Conservation (phyloP, 768 basidiomycete genomes). For the Boletus coccyginus region DNA sequence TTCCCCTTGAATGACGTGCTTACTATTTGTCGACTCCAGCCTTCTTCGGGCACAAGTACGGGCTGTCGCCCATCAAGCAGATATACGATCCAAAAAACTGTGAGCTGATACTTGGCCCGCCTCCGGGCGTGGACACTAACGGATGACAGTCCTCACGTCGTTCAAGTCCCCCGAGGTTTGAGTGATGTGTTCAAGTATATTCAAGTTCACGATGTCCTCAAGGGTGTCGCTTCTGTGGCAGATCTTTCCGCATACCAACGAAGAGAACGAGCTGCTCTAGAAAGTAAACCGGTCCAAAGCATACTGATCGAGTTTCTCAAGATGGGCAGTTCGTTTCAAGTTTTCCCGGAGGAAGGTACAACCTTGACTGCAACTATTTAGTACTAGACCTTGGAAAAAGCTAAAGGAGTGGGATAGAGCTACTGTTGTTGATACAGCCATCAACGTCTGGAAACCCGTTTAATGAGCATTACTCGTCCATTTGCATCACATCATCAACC, state of each 20-base stretch:
- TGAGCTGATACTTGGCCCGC: too few relatives aligned
- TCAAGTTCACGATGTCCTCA: background rate
- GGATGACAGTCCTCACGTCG: too few relatives aligned
- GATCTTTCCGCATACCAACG: background rate
- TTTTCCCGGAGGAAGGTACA: background rate
- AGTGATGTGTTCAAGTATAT: too few relatives aligned
- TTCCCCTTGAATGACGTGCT: too few relatives aligned
- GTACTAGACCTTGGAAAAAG: background rate
- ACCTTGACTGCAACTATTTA: constrained; percentile 1
- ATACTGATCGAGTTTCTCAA: background rate
- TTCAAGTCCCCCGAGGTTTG: too few relatives aligned
- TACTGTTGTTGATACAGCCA: background rate
- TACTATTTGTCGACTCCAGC: too few relatives aligned
- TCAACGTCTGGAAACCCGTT: background rate
- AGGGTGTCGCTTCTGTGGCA: background rate
- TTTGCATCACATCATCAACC: constrained; percentile 4
- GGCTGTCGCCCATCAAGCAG: too few relatives aligned
- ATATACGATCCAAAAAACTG: too few relatives aligned
- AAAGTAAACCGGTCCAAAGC: background rate
- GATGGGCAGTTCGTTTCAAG: background rate
- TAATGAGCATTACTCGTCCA: constrained; percentile 14
- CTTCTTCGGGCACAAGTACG: too few relatives aligned
- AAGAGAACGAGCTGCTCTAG: constrained; percentile 2
- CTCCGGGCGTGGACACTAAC: too few relatives aligned
- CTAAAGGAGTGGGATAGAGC: constrained; percentile 6